phyloP scores from a whole-genome alignment of 805 yeast species.

The Wickerhamiella brachini region DNA sequence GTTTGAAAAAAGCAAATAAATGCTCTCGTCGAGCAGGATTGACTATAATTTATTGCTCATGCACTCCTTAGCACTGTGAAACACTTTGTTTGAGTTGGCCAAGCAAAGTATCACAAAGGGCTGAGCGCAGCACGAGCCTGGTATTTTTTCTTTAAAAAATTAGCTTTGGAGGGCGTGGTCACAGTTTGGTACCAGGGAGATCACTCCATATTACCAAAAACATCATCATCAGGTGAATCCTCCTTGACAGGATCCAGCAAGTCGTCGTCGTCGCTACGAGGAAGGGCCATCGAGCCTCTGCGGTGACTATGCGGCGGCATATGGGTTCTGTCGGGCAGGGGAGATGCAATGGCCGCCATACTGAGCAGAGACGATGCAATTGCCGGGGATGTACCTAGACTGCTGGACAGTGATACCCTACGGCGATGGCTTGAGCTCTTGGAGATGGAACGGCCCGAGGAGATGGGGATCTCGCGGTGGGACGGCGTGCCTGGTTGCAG shows the following conservation, averaged over 20 bases:
- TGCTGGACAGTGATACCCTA: constrained; percentile 1
- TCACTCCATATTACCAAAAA: constrained; percentile 29
- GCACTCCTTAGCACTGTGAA: background rate
- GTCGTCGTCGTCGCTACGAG: constrained; percentile 16
- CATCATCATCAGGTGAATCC: constrained; percentile 15
- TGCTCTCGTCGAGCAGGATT: background rate
- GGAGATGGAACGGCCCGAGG: constrained; percentile 8
- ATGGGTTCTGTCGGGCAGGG: constrained; percentile 15
- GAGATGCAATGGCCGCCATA: constrained; percentile 15
- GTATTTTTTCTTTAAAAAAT: too few relatives aligned
- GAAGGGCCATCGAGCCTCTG: constrained; percentile 3
- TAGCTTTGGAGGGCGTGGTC: background rate
- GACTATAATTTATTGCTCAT: background rate
- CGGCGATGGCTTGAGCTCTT: background rate
- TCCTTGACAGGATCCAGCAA: constrained; percentile 15
- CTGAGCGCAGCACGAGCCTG: background rate
- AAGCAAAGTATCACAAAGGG: background rate
- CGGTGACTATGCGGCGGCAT: constrained; percentile 7
- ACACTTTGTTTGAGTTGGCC: background rate
- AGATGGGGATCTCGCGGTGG: constrained; percentile 6
- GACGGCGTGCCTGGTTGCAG: constrained; percentile 1
- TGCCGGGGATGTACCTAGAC: constrained; percentile 4
- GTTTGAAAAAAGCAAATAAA: background rate
- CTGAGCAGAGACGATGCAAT: constrained; percentile 7
- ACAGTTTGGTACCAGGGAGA: constrained; percentile 1